phyloP scores from a whole-genome alignment of 2,329 filamentous ascomycete species.

The Monilinia fructicola region DNA sequence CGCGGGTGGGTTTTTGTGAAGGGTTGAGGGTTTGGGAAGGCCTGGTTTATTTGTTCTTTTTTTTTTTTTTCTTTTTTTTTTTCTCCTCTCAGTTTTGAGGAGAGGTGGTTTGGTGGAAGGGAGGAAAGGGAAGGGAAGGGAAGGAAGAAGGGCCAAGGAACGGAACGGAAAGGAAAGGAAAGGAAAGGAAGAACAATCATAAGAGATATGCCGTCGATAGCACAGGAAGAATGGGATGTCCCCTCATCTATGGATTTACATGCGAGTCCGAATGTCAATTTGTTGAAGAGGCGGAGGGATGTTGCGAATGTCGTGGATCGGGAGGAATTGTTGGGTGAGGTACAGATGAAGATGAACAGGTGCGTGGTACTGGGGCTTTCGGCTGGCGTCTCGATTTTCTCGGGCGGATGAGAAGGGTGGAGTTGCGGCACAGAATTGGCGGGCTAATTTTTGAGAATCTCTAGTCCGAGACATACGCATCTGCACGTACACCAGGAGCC shows the following conservation, averaged over 20 bases:
- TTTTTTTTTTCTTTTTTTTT: too few species aligned
- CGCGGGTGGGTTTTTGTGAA: too few species aligned
- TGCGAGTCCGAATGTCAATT: slow-evolving; percentile 11
- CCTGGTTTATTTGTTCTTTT: too few species aligned
- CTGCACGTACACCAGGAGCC: neutral
- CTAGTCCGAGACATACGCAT: slow-evolving; percentile 13
- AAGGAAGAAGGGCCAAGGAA: neutral
- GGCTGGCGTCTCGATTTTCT: too few species aligned
- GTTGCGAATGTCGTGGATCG: slow-evolving; percentile 18
- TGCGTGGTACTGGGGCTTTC: neutral
- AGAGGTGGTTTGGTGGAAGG: too few species aligned
- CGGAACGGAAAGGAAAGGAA: neutral
- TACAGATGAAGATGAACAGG: slow-evolving; percentile 27
- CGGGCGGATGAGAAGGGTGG: neutral
- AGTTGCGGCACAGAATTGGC: neutral
- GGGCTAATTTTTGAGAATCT: neutral
- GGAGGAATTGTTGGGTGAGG: slow-evolving; percentile 1
- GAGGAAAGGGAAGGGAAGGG: neutral
- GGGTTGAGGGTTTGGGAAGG: too few species aligned
- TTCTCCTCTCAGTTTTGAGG: too few species aligned
- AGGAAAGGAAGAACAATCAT: neutral
- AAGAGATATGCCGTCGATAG: slow-evolving; percentile 35
- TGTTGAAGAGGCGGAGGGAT: slow-evolving; percentile 34
- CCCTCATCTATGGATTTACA: slow-evolving; percentile 18
- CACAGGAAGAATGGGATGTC: slow-evolving; percentile 27